A percentile compares a stretch with the other conserved stretches of the same genome.
Conservation (phyloP, 257 asterid genomes). For the Fraxinus cuspidata region DNA sequence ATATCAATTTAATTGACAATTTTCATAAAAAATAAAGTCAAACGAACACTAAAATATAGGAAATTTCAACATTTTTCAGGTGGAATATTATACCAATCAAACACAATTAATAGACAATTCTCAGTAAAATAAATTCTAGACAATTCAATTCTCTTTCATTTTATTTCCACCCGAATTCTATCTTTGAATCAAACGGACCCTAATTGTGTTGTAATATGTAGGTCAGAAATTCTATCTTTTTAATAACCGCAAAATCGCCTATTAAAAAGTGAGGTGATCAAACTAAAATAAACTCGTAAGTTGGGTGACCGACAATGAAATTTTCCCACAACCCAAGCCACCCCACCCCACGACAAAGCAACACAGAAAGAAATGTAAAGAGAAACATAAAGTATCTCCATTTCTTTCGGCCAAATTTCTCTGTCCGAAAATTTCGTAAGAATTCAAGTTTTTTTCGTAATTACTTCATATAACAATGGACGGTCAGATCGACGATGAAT, state of each 20-base stretch:
- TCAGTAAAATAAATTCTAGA: too few species aligned
- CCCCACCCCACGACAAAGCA: background rate
- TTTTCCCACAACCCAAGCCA: background rate
- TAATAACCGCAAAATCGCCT: background rate
- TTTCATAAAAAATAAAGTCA: too few species aligned
- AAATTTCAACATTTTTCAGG: too few species aligned
- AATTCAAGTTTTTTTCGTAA: constrained; percentile 8
- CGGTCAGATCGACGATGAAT: constrained; percentile 50
- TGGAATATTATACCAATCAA: too few species aligned
- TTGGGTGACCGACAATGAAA: background rate
- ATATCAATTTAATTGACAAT: too few species aligned
- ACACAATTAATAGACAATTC: too few species aligned
- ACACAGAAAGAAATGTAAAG: background rate
- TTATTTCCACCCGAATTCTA: too few species aligned
- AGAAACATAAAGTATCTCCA: background rate
- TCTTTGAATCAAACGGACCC: too few species aligned
- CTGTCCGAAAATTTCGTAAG: background rate
- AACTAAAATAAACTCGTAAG: background rate
- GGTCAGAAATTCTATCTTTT: too few species aligned
- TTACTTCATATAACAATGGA: constrained; percentile 44
- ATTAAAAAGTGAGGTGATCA: background rate
- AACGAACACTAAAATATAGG: too few species aligned
- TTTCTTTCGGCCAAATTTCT: background rate
- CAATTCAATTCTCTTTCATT: too few species aligned
- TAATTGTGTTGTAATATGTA: too few species aligned